Evolutionary conservation across 2,329 filamentous ascomycete genomes (phyloP).

Genomic region (Coniochaeta ligniaria): DNA sequence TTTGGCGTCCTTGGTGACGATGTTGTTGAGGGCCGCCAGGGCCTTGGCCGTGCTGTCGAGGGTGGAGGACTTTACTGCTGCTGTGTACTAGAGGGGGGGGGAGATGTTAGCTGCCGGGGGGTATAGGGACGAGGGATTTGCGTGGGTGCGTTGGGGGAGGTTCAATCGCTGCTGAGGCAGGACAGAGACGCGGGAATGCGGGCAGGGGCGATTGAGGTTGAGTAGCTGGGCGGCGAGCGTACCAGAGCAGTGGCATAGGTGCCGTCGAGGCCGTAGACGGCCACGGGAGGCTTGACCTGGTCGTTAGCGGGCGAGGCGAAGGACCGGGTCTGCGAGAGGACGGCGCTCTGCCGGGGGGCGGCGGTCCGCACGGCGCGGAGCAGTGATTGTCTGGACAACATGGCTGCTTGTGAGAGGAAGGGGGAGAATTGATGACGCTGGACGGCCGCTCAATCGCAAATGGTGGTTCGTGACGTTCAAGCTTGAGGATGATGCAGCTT

Average conservation of each 20-base stretch:
- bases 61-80: slow-evolving; percentile 77
- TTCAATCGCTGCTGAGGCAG: no score
- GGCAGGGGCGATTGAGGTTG: background rate
- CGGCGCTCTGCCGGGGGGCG: slow-evolving; percentile 46
- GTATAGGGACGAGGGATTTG: background rate
- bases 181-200: background rate
- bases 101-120: background rate
- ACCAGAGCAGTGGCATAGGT: slow-evolving; percentile 98
- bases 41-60: slow-evolving; percentile 83
- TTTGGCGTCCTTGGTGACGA: slow-evolving; percentile 79
- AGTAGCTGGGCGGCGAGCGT: slow-evolving; percentile 32
- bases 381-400: slow-evolving; percentile 54
- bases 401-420: slow-evolving; percentile 26
- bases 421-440: slow-evolving; percentile 14
- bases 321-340: slow-evolving; percentile 61
- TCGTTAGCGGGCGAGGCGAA: slow-evolving; percentile 63
- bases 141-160: background rate
- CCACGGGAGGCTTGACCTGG: slow-evolving; percentile 75
- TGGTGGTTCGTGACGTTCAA: slow-evolving; percentile 14
- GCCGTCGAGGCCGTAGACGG: slow-evolving; percentile 92
- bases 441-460: slow-evolving; percentile 5
- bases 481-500: slow-evolving; percentile 24
- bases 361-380: slow-evolving; percentile 49
- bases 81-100: slow-evolving; percentile 67
- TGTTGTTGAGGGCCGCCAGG: slow-evolving; percentile 60